Evolutionary conservation across 495 filamentous ascomycete species (phyloP).

Genomic region (Friedmanniomyces endolithicus): DNA sequence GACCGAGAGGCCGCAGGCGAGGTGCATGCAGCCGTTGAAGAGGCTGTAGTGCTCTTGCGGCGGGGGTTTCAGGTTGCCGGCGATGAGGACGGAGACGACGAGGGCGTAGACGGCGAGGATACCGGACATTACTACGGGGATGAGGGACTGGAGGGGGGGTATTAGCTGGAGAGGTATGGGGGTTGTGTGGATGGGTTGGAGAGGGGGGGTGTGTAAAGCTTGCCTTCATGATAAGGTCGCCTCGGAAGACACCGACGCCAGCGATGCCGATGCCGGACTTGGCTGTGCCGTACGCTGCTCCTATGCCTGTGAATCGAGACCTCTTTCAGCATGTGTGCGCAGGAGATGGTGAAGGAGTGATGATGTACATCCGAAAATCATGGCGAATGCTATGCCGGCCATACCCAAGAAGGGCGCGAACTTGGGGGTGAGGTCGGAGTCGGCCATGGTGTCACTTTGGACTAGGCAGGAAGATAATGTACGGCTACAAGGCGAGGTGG

Average conservation of each 20-base stretch:
- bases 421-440: constrained; percentile 62
- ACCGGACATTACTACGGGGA: constrained; percentile 98
- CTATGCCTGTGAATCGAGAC: constrained; percentile 46
- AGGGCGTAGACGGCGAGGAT: constrained; percentile 98
- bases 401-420: constrained; percentile 97
- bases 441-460: constrained; percentile 40
- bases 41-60: constrained; percentile 54
- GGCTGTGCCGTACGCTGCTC: constrained; percentile 93
- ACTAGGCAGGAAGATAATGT: no score
- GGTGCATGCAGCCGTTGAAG: constrained; percentile 86
- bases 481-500: background rate
- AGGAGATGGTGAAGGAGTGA: no score
- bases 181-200: constrained; percentile 4
- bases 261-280: constrained; percentile 95
- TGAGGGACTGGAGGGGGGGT: constrained; percentile 51
- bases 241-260: constrained; percentile 81
- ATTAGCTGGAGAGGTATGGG: background rate
- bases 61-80: constrained; percentile 63
- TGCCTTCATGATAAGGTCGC: constrained; percentile 98
- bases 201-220: constrained; percentile 5
- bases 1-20: constrained; percentile 81
- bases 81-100: constrained; percentile 89
- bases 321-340: constrained; percentile 4
- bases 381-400: constrained; percentile 80
- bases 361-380: constrained; percentile 73